Evolutionary conservation across 257 asterid genomes (phyloP).

Genomic region (Gynochthodes officinalis): DNA sequence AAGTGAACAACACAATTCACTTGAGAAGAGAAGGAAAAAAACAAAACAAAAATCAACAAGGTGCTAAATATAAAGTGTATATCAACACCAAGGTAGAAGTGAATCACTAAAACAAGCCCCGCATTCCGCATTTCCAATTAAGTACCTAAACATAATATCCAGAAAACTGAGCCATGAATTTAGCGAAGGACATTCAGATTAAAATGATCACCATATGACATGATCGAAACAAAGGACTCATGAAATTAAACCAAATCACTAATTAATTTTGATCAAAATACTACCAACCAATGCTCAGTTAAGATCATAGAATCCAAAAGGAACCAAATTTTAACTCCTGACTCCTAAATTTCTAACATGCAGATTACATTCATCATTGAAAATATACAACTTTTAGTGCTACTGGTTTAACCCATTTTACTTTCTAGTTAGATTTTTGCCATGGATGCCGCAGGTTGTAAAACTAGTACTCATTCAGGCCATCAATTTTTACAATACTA

Average conservation of each 20-base stretch:
- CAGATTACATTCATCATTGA: not conserved
- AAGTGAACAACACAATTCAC: not conserved
- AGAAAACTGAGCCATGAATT: not conserved
- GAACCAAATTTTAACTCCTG: not conserved
- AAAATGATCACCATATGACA: not conserved
- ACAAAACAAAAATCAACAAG: not conserved
- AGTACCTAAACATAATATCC: not conserved
- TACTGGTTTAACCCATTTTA: no score
- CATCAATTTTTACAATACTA: not conserved
- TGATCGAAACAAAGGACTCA: not conserved
- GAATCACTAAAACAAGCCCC: not conserved
- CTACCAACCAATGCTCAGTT: not conserved
- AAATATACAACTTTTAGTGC: not conserved
- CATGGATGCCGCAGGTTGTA: no score
- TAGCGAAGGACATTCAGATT: not conserved
- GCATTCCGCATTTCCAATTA: no score
- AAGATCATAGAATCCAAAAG: constrained; percentile 4
- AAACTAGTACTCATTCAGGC: not conserved
- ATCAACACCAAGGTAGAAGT: not conserved
- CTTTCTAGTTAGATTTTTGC: no score
- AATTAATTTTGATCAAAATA: not conserved
- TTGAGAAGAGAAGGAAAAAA: not conserved
- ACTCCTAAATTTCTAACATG: not conserved
- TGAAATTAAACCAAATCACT: not conserved
- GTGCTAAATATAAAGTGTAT: not conserved